Conservation (phyloP, 352 stramenopile species). For the Phytophthora pisi region DNA sequence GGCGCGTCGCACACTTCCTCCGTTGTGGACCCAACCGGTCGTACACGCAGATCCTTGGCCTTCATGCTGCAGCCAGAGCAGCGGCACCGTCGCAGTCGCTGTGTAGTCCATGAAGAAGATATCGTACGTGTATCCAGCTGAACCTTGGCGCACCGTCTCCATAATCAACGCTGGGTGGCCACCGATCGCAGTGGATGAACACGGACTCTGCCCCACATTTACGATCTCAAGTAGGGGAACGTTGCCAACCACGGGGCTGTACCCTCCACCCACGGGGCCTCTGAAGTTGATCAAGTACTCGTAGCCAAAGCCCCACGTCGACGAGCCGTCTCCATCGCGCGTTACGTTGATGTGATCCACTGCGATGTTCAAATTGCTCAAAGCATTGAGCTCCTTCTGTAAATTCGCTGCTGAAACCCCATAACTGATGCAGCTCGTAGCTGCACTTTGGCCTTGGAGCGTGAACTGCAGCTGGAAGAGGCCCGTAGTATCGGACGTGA, state of each 20-base stretch:
- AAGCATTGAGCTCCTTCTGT: conserved; percentile 61
- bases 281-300: conserved; percentile 76
- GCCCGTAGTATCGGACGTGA: conserved; percentile 45
- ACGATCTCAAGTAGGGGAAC: conserved; percentile 54
- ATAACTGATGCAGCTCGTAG: conserved; percentile 73
- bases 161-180: conserved; percentile 64
- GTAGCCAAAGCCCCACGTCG: conserved; percentile 77
- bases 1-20: conserved; percentile 51
- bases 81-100: conserved; percentile 29
- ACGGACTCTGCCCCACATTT: conserved; percentile 55
- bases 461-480: conserved; percentile 75
- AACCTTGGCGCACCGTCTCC: conserved; percentile 70
- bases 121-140: conserved; percentile 71
- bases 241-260: conserved; percentile 66
- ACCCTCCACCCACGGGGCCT: conserved; percentile 59
- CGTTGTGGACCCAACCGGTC: conserved; percentile 36
- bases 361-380: conserved; percentile 46
- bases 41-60: conserved; percentile 26
- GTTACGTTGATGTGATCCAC: conserved; percentile 52
- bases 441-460: conserved; percentile 53
- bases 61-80: conserved; percentile 37
- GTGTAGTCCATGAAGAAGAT: conserved; percentile 74
- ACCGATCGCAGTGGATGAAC: conserved; percentile 35
- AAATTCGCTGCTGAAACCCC: conserved; percentile 65
- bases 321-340: conserved; percentile 62